These are phyloP conservation scores for Terana coerulea DNA, from an alignment of 768 basidiomycete species.

Conservation along the genomic window DNA sequence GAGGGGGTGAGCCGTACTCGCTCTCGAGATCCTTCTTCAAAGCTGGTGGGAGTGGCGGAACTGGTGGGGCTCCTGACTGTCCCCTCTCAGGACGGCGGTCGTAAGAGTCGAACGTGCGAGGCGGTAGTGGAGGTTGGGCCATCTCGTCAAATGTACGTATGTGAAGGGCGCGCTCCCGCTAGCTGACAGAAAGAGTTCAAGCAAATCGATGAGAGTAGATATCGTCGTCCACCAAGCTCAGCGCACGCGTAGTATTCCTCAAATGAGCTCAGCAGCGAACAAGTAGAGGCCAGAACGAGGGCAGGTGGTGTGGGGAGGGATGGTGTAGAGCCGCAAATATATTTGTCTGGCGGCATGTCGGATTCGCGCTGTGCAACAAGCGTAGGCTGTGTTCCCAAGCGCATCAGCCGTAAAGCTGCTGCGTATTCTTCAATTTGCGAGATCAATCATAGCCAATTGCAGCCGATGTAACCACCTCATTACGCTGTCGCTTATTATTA, in stretches of 20 bases:
- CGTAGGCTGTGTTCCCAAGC: conserved; percentile 2
- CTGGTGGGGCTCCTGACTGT: conserved; percentile 35
- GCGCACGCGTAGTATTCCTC: too few relatives aligned
- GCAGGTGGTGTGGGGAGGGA: too few relatives aligned
- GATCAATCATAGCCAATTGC: too few relatives aligned
- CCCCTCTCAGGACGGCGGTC: conserved; percentile 7
- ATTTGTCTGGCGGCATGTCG: not conserved
- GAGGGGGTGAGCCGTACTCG: conserved; percentile 37
- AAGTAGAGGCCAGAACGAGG: too few relatives aligned
- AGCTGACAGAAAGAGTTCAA: not conserved
- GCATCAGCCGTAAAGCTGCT: conserved; percentile 4
- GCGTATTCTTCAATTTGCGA: not conserved
- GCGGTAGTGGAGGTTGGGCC: conserved; percentile 25
- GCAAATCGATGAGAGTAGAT: not conserved
- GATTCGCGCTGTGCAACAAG: conserved; percentile 3
- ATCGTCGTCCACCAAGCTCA: not conserved
- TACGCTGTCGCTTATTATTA: too few relatives aligned
- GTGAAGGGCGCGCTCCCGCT: not conserved
- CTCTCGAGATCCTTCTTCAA: conserved; percentile 26
- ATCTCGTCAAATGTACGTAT: conserved; percentile 1
- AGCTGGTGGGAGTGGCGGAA: conserved; percentile 47
- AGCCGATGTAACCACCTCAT: too few relatives aligned
- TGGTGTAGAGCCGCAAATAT: too few relatives aligned
- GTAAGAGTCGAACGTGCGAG: conserved; percentile 23
- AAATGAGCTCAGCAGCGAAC: too few relatives aligned